Evolutionary conservation across 2,329 filamentous ascomycete genomes (phyloP), one percentile per base, ranked within the genome.

Genomic region (Beauveria caledonica): DNA sequence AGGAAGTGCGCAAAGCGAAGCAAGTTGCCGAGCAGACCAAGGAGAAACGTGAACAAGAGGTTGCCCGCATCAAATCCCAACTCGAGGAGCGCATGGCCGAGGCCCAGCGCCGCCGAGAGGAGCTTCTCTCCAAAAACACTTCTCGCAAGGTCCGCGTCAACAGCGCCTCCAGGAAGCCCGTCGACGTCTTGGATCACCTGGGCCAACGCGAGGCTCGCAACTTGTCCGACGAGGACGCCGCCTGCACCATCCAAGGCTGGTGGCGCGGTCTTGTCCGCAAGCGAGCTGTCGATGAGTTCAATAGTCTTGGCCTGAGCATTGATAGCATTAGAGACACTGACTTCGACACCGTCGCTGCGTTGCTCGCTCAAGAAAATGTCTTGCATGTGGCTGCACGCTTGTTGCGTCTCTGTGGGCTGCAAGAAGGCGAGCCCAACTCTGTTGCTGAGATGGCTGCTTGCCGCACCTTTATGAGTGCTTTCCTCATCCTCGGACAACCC

Each of bases 11-110:
- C 69, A 82, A 89, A 64, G 89, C 89, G 57, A 93, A 93, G 77
- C 87, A 88, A 55, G 81, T 92, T n/a, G 89, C 89, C 15, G 89
- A 91, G 71, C 86, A 83, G 61, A 91, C 89, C 77, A 92, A 90
- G 73, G 87, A 90, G 74, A 87, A 88, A 71, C 85, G 90, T 64
- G 87, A 91, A 69, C 86, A 86, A 60, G 88, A 92, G 64, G 82
- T 89, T 60, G 80, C 80, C 66, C 85, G 86, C 68, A 80, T 89
- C 70, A 84, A 85, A 64, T 74, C 83, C 55, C 88, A 92, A 70
- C 91, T 92, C 80, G 87, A 92, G 70, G 89, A 92, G 75, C 85
- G 87, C 64, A 81, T 90, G 67, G 87, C 88, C 36, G 89, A 92
- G 68, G 90, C 88, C 0, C 88, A 92, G 72, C 83, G 78, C 70